These are phyloP conservation scores for Peronospora destructor DNA, from an alignment of 352 stramenopile species.

Conservation along the genomic window DNA sequence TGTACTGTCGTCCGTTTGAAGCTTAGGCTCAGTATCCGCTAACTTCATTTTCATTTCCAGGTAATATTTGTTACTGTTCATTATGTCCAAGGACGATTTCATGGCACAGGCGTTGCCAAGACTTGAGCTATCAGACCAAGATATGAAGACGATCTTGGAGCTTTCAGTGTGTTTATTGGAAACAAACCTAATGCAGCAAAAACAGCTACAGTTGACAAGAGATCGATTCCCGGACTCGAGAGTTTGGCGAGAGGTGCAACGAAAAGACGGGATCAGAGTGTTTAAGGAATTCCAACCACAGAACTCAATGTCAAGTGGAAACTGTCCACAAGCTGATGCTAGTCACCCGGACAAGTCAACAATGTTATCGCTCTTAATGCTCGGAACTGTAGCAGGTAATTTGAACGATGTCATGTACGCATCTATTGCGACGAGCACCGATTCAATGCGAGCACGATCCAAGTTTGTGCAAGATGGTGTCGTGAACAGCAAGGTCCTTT, in stretches of 20 bases:
- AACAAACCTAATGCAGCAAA: constrained; percentile 44
- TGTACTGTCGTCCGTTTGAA: too few species aligned
- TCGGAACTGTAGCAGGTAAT: constrained; percentile 31
- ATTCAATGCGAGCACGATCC: constrained; percentile 35
- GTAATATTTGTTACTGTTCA: not conserved
- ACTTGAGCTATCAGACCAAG: constrained; percentile 27
- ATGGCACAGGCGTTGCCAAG: constrained; percentile 30
- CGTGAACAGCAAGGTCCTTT: constrained; percentile 32
- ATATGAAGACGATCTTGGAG: constrained; percentile 34
- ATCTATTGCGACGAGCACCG: constrained; percentile 27
- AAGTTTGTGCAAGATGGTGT: constrained; percentile 45
- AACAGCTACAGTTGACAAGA: constrained; percentile 30
- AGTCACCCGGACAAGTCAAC: constrained; percentile 10
- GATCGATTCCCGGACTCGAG: constrained; percentile 36
- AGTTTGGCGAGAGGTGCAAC: constrained; percentile 38
- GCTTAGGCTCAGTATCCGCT: not conserved
- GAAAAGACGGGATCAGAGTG: constrained; percentile 33
- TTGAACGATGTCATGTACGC: constrained; percentile 58
- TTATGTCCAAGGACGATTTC: constrained; percentile 34
- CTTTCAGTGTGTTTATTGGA: constrained; percentile 31
- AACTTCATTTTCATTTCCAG: not conserved
- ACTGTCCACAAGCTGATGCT: constrained; percentile 15
- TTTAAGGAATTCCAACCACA: constrained; percentile 32
- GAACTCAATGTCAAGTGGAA: constrained; percentile 20
- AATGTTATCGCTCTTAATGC: constrained; percentile 28